These are phyloP conservation scores for Penicillium sp. DNA, from an alignment of 2,329 filamentous ascomycete species.

Conservation along the genomic window DNA sequence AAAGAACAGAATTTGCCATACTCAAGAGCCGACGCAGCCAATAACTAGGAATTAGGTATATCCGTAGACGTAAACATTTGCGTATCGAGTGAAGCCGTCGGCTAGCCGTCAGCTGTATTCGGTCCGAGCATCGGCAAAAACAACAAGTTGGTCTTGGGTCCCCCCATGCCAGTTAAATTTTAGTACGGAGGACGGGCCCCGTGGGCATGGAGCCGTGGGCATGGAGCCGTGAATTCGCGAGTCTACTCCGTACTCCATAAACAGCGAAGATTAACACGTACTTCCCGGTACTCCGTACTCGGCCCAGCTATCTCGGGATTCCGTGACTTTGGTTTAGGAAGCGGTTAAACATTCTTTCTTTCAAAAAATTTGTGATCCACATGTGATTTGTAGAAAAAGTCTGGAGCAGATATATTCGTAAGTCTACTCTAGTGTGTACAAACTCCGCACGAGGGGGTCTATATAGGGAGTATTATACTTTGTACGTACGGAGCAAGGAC, in stretches of 20 bases:
- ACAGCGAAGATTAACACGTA: too few species aligned
- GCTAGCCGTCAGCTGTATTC: neutral
- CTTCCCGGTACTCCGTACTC: neutral
- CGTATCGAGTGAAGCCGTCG: neutral
- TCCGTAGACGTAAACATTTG: neutral
- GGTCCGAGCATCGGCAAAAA: neutral
- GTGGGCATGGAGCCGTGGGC: too few species aligned
- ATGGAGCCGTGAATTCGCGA: neutral
- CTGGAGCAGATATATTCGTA: neutral
- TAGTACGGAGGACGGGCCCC: neutral
- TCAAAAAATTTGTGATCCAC: neutral
- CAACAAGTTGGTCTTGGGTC: neutral
- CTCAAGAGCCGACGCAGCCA: neutral
- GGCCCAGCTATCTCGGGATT: neutral
- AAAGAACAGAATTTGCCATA: neutral
- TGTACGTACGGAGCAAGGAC: neutral
- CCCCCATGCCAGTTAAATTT: neutral
- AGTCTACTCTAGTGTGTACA: neutral
- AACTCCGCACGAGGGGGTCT: too few species aligned
- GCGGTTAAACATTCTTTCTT: neutral
- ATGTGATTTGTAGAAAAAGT: neutral
- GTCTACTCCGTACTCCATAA: neutral
- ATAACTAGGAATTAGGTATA: neutral
- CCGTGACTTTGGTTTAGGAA: neutral
- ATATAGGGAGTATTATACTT: too few species aligned